These are phyloP conservation scores for Graphiopsis chlorocephala DNA, from an alignment of 2,329 filamentous ascomycete species.

Conservation along the genomic window DNA sequence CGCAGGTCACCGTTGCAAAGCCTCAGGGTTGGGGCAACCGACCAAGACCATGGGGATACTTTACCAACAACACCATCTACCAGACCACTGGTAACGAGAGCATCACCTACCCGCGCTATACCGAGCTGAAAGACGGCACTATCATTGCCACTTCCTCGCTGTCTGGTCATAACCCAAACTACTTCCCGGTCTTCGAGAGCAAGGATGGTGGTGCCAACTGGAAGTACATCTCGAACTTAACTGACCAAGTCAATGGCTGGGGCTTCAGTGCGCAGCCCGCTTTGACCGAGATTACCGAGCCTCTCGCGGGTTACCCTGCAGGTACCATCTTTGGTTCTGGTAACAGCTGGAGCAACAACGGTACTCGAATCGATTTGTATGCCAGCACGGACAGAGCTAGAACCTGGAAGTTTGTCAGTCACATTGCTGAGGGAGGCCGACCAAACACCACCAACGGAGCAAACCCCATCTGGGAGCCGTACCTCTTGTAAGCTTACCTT, in stretches of 20 bases:
- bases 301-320: constrained; percentile 12
- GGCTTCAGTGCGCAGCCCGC: constrained; percentile 20
- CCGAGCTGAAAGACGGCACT: constrained; percentile 16
- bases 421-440: constrained; percentile 61
- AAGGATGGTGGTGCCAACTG: constrained; percentile 19
- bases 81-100: constrained; percentile 15
- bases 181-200: constrained; percentile 19
- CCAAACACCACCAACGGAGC: constrained; percentile 61
- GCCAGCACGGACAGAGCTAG: constrained; percentile 54
- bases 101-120: constrained; percentile 18
- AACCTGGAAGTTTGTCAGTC: constrained; percentile 64
- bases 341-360: constrained; percentile 20
- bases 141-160: constrained; percentile 18
- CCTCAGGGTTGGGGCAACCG: background rate
- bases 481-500: constrained; percentile 41
- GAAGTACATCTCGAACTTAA: constrained; percentile 20
- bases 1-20: constrained; percentile 6
- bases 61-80: constrained; percentile 19
- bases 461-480: constrained; percentile 72
- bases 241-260: constrained; percentile 20
- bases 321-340: constrained; percentile 19
- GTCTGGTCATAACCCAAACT: constrained; percentile 14
- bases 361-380: constrained; percentile 58
- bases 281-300: constrained; percentile 12
- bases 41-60: constrained; percentile 18